phyloP scores from a whole-genome alignment of 2,329 filamentous ascomycete genomes.

The Beauveria sp. region DNA sequence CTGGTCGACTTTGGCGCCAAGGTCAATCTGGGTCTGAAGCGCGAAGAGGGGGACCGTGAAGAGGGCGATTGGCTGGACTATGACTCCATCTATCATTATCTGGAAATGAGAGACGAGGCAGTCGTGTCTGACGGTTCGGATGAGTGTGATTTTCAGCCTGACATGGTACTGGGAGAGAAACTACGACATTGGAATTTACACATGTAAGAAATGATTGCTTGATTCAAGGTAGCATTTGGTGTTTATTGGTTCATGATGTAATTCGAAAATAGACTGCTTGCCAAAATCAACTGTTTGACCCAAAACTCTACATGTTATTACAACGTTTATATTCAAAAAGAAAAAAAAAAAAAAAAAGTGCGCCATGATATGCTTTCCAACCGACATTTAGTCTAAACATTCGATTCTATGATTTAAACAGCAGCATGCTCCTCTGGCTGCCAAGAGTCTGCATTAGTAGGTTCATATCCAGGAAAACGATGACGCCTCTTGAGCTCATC shows the following conservation, averaged over 20 bases:
- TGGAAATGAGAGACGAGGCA: background rate
- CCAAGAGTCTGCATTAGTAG: background rate
- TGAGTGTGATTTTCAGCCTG: background rate
- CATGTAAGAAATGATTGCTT: background rate
- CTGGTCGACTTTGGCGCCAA: slow-evolving; percentile 5
- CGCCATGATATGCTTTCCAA: background rate
- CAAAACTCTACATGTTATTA: no score
- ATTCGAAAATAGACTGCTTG: no score
- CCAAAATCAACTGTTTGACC: no score
- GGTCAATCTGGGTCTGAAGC: background rate
- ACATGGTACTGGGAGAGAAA: background rate
- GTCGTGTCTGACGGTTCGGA: background rate
- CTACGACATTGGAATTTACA: no score
- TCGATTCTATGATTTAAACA: background rate
- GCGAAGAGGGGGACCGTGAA: background rate
- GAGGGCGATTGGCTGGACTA: slow-evolving; percentile 6
- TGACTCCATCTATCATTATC: background rate
- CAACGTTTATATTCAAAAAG: background rate
- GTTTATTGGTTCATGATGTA: no score
- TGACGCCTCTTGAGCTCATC: slow-evolving; percentile 42
- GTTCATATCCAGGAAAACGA: slow-evolving; percentile 18
- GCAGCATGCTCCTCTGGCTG: background rate
- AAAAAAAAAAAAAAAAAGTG: background rate
- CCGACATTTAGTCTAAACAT: no score
- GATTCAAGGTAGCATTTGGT: background rate